These are phyloP conservation scores for Citrus australasica DNA, from an alignment of 345 rosid genomes.

Conservation along the genomic window DNA sequence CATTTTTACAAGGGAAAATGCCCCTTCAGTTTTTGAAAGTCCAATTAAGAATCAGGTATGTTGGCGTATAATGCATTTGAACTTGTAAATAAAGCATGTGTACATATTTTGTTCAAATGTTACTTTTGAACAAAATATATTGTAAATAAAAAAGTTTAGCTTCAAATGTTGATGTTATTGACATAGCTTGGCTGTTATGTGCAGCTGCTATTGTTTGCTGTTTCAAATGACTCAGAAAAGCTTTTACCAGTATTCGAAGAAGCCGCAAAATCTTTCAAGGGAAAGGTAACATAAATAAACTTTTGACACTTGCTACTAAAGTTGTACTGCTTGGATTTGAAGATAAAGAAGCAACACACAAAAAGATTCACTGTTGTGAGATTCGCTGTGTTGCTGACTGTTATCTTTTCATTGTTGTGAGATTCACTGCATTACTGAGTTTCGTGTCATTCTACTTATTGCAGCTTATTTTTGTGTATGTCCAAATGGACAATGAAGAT, in stretches of 20 bases:
- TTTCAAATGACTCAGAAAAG: slow-evolving; percentile 66
- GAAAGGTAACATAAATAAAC: slow-evolving; percentile 58
- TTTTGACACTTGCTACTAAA: background rate
- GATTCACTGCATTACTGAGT: background rate
- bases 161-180: background rate
- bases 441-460: slow-evolving; percentile 1
- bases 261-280: slow-evolving; percentile 84
- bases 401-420: background rate
- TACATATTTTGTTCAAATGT: background rate
- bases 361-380: background rate
- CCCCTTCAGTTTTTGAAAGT: slow-evolving; percentile 79
- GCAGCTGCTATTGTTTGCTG: slow-evolving; percentile 77
- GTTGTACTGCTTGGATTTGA: background rate
- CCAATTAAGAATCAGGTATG: slow-evolving; percentile 82
- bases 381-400: background rate
- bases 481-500: slow-evolving; percentile 90
- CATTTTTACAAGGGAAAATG: slow-evolving; percentile 72
- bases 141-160: background rate
- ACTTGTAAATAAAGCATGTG: background rate
- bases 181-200: slow-evolving; percentile 14
- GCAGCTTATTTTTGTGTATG: slow-evolving; percentile 87
- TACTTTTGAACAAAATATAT: background rate
- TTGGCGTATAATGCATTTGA: background rate
- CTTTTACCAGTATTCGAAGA: slow-evolving; percentile 62
- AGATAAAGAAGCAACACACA: background rate